Conservation (phyloP, 768 basidiomycete genomes). For the Lactarius sanguifluus region DNA sequence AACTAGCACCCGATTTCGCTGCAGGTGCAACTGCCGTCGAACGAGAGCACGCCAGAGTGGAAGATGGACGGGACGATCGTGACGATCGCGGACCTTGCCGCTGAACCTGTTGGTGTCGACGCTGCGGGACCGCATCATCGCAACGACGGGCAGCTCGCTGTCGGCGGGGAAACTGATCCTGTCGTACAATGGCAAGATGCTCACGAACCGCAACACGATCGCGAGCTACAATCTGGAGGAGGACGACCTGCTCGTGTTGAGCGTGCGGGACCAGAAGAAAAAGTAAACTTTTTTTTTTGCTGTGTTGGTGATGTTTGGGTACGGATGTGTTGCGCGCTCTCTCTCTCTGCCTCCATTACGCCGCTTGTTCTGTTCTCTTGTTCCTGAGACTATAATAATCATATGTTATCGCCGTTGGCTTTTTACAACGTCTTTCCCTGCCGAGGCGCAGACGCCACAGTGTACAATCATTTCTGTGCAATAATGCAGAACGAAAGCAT, state of each 20-base stretch:
- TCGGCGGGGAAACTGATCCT: conserved; percentile 79
- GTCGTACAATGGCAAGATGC: conserved; percentile 78
- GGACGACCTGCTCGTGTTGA: conserved; percentile 79
- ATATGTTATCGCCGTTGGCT: not conserved
- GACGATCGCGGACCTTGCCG: conserved; percentile 80
- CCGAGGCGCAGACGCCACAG: not conserved
- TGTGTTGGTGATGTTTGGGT: not conserved
- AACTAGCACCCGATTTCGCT: conserved; percentile 81
- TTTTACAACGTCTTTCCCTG: not conserved
- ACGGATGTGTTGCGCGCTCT: not conserved
- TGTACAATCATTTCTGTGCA: not conserved
- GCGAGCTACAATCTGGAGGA: conserved; percentile 90
- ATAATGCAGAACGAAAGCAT: not conserved
- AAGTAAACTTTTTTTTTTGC: conserved; percentile 38
- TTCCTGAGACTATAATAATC: not conserved
- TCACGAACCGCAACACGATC: conserved; percentile 83
- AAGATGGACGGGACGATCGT: conserved; percentile 82
- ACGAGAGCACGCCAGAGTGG: conserved; percentile 88
- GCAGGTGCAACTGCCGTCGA: conserved; percentile 77
- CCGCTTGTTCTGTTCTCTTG: not conserved
- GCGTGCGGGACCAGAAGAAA: conserved; percentile 74
- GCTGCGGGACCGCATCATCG: conserved; percentile 84
- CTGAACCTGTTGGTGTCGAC: conserved; percentile 84
- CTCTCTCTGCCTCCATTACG: not conserved
- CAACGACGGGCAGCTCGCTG: conserved; percentile 73